A percentile compares a stretch with the other conserved stretches of the same genome.
Conservation (phyloP, 179 eudicot species). For the Silene noctiflora region DNA sequence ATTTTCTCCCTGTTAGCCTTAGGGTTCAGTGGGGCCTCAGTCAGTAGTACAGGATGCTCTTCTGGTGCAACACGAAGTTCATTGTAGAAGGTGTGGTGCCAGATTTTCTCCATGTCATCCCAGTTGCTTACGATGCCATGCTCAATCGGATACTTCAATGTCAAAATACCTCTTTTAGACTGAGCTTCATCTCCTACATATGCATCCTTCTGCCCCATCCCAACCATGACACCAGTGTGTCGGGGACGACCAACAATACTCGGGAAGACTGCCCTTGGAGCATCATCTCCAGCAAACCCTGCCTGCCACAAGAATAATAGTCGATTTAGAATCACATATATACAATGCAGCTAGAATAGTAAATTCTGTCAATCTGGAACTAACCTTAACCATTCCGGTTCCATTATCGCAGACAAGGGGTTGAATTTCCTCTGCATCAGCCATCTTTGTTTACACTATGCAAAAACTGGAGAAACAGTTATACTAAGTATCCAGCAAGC, state of each 20-base stretch:
- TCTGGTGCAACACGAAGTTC: slow-evolving; percentile 92
- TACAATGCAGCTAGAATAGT: not conserved
- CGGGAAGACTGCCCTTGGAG: slow-evolving; percentile 81
- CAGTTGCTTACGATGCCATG: slow-evolving; percentile 83
- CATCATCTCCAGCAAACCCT: slow-evolving; percentile 91
- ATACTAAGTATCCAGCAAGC: not conserved
- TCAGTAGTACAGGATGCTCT: slow-evolving; percentile 76
- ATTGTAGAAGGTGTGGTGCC: slow-evolving; percentile 84
- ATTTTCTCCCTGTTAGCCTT: slow-evolving; percentile 84
- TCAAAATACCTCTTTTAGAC: slow-evolving; percentile 74
- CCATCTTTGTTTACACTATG: slow-evolving; percentile 34
- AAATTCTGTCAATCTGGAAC: not conserved
- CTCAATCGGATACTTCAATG: slow-evolving; percentile 80
- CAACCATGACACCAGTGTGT: slow-evolving; percentile 75
- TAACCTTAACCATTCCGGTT: slow-evolving; percentile 42
- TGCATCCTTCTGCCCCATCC: slow-evolving; percentile 89
- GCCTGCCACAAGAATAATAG: slow-evolving; percentile 36
- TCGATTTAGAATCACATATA: not conserved
- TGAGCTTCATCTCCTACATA: slow-evolving; percentile 89
- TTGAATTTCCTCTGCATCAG: slow-evolving; percentile 64
- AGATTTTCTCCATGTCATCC: slow-evolving; percentile 91
- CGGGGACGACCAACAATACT: slow-evolving; percentile 80
- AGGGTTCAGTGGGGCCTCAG: slow-evolving; percentile 82
- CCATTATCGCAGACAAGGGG: slow-evolving; percentile 48
- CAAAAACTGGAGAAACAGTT: not conserved